phyloP scores from a whole-genome alignment of 164 flowering plant species.

The Brasenia schreberi region DNA sequence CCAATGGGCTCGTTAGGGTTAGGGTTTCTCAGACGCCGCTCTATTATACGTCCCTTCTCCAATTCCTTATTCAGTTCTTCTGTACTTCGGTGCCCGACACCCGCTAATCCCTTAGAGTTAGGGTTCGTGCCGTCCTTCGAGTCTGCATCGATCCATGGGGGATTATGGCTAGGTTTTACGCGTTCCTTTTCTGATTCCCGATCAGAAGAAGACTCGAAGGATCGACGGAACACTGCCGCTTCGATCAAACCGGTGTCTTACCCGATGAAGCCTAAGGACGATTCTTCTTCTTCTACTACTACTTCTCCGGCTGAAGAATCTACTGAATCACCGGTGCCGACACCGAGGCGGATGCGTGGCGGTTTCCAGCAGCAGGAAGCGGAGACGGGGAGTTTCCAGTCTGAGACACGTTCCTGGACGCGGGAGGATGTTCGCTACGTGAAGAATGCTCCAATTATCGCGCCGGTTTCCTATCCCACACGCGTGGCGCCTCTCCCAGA shows the following conservation, averaged over 20 bases:
- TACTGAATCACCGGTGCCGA: background rate
- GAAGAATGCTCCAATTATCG: slow-evolving; percentile 38
- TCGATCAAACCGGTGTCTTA: slow-evolving; percentile 47
- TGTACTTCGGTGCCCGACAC: background rate
- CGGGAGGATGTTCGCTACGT: slow-evolving; percentile 63
- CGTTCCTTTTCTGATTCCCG: slow-evolving; percentile 6
- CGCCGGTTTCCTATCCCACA: slow-evolving; percentile 52
- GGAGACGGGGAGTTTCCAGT: background rate
- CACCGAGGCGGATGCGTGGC: slow-evolving; percentile 2
- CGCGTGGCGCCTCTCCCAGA: slow-evolving; percentile 79
- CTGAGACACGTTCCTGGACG: slow-evolving; percentile 30
- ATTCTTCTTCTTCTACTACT: background rate
- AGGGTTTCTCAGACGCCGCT: background rate
- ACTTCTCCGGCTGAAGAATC: slow-evolving; percentile 13
- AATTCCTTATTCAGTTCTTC: background rate
- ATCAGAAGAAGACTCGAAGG: slow-evolving; percentile 3
- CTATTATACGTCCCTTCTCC: background rate
- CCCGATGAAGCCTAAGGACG: slow-evolving; percentile 31
- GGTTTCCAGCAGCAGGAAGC: background rate
- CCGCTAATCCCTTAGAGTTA: background rate
- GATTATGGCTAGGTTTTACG: background rate
- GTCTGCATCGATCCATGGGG: background rate
- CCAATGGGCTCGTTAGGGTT: background rate
- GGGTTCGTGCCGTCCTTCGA: background rate
- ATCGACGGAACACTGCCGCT: slow-evolving; percentile 3